Evolutionary conservation across 371 early-diverging fungal species (phyloP).

Genomic region (Blakeslea trispora): DNA sequence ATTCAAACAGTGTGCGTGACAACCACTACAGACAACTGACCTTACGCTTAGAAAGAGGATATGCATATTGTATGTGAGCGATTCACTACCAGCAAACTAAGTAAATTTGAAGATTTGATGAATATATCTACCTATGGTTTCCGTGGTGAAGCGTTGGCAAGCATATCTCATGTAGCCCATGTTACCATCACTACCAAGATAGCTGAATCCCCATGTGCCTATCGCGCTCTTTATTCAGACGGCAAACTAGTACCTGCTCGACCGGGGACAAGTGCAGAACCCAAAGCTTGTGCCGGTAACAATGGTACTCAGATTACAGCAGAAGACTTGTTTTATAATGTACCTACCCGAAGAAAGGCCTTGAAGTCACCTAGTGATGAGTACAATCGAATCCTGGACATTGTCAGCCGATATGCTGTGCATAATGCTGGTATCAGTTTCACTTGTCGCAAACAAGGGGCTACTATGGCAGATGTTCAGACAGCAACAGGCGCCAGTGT

Average conservation of each 20-base stretch:
- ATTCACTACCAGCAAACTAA: conserved; percentile 91
- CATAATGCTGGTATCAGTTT: conserved; percentile 85
- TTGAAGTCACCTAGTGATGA: conserved; percentile 84
- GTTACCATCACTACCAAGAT: conserved; percentile 80
- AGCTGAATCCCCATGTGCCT: conserved; percentile 68
- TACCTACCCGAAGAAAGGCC: conserved; percentile 80
- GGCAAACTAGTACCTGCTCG: conserved; percentile 52
- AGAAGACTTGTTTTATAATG: conserved; percentile 93
- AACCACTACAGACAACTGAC: background rate
- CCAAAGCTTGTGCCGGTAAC: conserved; percentile 80
- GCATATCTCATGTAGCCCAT: conserved; percentile 84
- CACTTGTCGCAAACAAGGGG: conserved; percentile 81
- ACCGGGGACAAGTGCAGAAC: conserved; percentile 50
- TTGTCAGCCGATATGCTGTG: conserved; percentile 88
- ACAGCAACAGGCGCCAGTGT: conserved; percentile 61
- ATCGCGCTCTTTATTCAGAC: conserved; percentile 25
- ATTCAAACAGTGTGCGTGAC: background rate
- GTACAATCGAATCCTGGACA: conserved; percentile 83
- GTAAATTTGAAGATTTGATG: conserved; percentile 73
- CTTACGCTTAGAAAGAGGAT: conserved; percentile 59
- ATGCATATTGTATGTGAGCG: conserved; percentile 80
- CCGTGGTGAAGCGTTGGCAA: conserved; percentile 95
- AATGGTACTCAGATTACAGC: conserved; percentile 88
- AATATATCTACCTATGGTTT: conserved; percentile 88
- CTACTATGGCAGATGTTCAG: conserved; percentile 73